A percentile compares a stretch with the other conserved stretches of the same genome.
phyloP scores from a whole-genome alignment of 1,139 yeast genomes.

The Geotrichum carabidarum region DNA sequence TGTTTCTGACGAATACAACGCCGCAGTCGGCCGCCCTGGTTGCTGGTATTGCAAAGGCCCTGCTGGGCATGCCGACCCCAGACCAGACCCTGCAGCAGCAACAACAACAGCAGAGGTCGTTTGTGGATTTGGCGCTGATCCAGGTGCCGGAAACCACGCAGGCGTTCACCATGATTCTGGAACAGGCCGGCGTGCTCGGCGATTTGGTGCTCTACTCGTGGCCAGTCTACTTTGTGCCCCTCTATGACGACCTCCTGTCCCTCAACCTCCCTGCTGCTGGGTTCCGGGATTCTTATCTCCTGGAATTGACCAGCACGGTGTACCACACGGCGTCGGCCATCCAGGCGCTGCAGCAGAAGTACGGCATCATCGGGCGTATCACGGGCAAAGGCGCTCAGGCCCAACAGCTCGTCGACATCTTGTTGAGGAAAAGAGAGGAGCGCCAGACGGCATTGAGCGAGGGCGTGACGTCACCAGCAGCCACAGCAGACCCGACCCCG shows the following conservation, averaged over 20 bases:
- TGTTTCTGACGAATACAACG: constrained; percentile 16
- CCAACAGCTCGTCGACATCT: constrained; percentile 39
- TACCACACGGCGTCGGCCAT: constrained; percentile 42
- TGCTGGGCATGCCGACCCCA: constrained; percentile 17
- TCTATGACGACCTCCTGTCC: constrained; percentile 35
- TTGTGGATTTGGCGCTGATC: constrained; percentile 29
- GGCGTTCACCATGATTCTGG: constrained; percentile 33
- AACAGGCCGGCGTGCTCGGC: constrained; percentile 38
- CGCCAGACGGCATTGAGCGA: constrained; percentile 27
- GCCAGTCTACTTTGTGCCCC: constrained; percentile 36
- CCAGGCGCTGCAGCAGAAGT: constrained; percentile 35
- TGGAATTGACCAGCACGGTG: constrained; percentile 38
- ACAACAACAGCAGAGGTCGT: constrained; percentile 8
- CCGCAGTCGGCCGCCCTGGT: constrained; percentile 27
- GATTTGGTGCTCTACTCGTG: constrained; percentile 37
- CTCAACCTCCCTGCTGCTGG: constrained; percentile 36
- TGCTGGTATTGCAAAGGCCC: constrained; percentile 29
- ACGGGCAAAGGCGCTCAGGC: constrained; percentile 49
- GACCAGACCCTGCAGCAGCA: constrained; percentile 15
- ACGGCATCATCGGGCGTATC: constrained; percentile 41
- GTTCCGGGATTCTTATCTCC: constrained; percentile 36
- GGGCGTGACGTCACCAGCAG: constrained; percentile 8
- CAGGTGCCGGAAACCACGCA: constrained; percentile 37
- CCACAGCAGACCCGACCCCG: constrained; percentile 15
- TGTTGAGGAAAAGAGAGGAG: constrained; percentile 28